Evolutionary conservation across 306 rosid genomes (phyloP).

Genomic region (Dalbergia cultrata): DNA sequence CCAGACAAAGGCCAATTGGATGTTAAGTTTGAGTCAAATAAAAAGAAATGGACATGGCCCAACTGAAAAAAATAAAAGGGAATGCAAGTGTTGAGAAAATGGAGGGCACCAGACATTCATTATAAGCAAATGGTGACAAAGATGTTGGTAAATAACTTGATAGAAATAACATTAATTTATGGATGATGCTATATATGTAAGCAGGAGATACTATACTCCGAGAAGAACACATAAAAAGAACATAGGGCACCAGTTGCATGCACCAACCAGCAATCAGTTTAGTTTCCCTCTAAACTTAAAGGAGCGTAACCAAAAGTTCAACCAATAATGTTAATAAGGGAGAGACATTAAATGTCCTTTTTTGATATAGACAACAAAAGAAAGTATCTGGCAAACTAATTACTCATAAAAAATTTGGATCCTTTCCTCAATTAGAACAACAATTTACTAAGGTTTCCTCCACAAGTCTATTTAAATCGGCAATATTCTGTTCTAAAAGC

Average conservation of each 20-base stretch:
- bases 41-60: no score
- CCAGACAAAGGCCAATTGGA: no score
- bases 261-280: background rate
- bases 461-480: background rate
- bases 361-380: slow-evolving; percentile 34
- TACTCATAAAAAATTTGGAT: background rate
- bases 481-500: background rate
- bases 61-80: no score
- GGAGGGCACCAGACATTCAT: no score
- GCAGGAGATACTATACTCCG: background rate
- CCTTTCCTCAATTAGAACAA: slow-evolving; percentile 12
- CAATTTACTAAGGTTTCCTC: background rate
- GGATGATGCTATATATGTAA: no score
- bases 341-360: background rate
- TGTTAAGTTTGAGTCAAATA: no score
- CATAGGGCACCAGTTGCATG: background rate
- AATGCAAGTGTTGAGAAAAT: no score
- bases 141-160: no score
- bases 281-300: background rate
- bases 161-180: no score
- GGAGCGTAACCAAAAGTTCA: background rate
- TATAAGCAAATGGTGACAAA: no score
- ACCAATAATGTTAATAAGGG: background rate
- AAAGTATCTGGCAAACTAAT: slow-evolving; percentile 1
- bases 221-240: slow-evolving; percentile 9